A percentile compares a stretch with the other conserved stretches of the same genome.
Conservation (phyloP, 2,329 filamentous ascomycete genomes). For the Drechslerella dactyloides region DNA sequence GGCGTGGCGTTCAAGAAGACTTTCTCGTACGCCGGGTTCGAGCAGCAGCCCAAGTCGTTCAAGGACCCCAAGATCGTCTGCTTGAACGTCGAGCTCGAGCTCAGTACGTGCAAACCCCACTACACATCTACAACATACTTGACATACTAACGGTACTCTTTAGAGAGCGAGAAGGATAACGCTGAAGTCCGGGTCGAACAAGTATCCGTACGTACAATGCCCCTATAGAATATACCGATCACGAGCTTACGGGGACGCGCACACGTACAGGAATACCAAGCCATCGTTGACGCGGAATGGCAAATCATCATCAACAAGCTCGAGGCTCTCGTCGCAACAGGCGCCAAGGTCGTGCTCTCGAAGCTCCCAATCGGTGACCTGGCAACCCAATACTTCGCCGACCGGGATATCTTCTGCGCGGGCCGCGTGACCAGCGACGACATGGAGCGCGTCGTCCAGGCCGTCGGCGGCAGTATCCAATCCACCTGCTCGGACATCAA, state of each 20-base stretch:
- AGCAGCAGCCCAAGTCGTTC: constrained; percentile 98
- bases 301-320: constrained; percentile 99
- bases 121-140: neutral
- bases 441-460: constrained; percentile 93
- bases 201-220: constrained; percentile 67
- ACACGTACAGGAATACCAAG: constrained; percentile 78
- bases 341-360: constrained; percentile 95
- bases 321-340: constrained; percentile 89
- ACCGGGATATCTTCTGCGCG: constrained; percentile 97
- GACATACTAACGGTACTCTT: constrained; percentile 32
- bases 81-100: constrained; percentile 94
- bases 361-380: constrained; percentile 97
- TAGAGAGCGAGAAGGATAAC: constrained; percentile 95
- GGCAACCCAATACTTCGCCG: constrained; percentile 96
- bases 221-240: neutral
- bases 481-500: constrained; percentile 97
- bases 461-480: constrained; percentile 88
- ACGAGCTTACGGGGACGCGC: neutral
- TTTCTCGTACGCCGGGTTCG: constrained; percentile 97
- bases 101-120: constrained; percentile 64
- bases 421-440: constrained; percentile 90
- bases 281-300: constrained; percentile 98
- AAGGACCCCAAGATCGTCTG: constrained; percentile 94
- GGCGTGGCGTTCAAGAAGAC: constrained; percentile 99
- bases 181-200: constrained; percentile 97